These are phyloP conservation scores for Vicia villosa DNA, from an alignment of 306 rosid genomes.

Conservation along the genomic window DNA sequence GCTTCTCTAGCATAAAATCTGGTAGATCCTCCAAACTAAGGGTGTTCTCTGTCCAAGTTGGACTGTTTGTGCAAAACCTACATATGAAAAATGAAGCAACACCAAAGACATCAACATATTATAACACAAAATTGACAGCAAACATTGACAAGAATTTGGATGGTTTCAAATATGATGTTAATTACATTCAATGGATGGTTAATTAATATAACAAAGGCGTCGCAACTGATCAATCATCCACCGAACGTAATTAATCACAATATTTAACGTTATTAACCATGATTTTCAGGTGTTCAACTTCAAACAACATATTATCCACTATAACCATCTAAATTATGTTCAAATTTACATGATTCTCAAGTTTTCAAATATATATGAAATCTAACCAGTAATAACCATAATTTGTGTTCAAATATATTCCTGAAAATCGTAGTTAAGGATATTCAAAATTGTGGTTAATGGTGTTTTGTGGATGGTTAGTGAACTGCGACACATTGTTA, in stretches of 20 bases:
- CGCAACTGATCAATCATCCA: background rate
- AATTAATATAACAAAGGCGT: background rate
- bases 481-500: background rate
- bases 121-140: background rate
- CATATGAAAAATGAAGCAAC: constrained; percentile 30
- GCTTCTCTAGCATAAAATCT: constrained; percentile 53
- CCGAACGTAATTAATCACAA: background rate
- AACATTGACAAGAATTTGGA: background rate
- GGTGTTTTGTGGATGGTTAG: background rate
- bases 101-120: constrained; percentile 31
- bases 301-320: background rate
- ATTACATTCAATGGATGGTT: background rate
- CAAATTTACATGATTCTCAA: background rate
- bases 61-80: constrained; percentile 79
- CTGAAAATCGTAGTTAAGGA: background rate
- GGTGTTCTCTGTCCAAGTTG: constrained; percentile 64
- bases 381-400: background rate
- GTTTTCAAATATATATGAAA: background rate
- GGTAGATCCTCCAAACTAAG: constrained; percentile 77
- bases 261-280: background rate
- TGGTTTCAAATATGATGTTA: background rate
- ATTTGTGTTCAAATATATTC: background rate
- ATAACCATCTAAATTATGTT: background rate
- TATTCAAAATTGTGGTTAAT: background rate
- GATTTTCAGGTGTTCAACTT: background rate